Base-by-base conservation (phyloP, 352 stramenopile genomes). In the Globisporangium nunn region DNA sequence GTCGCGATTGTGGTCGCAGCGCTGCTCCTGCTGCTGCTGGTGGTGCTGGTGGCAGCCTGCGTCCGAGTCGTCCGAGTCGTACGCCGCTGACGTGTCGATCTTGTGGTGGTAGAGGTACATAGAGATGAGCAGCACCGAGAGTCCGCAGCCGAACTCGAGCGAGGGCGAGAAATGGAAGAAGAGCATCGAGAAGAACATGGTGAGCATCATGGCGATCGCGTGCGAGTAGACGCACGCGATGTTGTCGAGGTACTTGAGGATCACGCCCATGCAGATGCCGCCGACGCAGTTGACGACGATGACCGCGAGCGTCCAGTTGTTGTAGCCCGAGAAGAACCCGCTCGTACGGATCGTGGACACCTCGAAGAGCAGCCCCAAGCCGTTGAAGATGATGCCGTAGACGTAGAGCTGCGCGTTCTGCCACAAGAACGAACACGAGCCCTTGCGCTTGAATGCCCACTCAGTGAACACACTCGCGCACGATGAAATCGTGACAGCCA, bases 41-140 rank as follows among this genome's bases (percentile, higher is more conserved):
- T 51, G 23, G 4, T 49, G 33, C 0, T 30, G 17, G 18, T 54
- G 23, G 40, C 33, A 43, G 29, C 45, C 58, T 12, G 46, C 31
- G 30, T 64, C 55, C 29, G 29, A 18, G 4, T 71, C 57, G 37
- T 57, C 53, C 11, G 35, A 29, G 28, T 67, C 41, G 47, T 60
- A 37, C 39, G 17, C 35, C n/a, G 40, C 7, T 18, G 43, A 28
- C 45, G 55, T 54, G 44, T 77, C 66, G 43, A 82, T 50, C 63
- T 81, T 78, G 63, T 91, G 78, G 69, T 95, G 85, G 62, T 95
- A 95, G 49, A 95, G 75, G 52, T 95, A 95, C 78, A 93, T 93
- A 54, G 85, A 93, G 52, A 93, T 84, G 56, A 93, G 65, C 15
- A 91, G 67, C 35, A 93, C 83, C 14, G 70, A 74, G 39, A 95